Conservation (phyloP, 371 early-diverging fungal genomes). For the Caulochytrium protostelioides region DNA sequence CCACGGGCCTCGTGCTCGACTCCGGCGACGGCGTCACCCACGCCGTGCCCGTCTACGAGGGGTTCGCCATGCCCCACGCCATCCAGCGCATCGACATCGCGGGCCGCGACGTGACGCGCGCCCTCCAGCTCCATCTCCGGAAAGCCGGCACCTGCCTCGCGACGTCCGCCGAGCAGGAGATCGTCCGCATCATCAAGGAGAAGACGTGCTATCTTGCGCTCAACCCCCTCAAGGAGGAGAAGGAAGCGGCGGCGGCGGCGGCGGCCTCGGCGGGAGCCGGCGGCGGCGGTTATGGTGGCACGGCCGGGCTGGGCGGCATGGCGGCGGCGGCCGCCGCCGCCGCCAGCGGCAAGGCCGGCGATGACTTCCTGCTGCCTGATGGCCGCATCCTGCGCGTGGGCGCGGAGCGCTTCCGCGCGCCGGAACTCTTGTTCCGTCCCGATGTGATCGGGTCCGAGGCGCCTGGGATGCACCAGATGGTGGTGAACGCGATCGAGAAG, state of each 20-base stretch:
- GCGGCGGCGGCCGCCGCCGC: too few species aligned
- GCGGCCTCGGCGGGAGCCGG: not conserved
- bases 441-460: slow-evolving; percentile 72
- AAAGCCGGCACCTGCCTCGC: slow-evolving; percentile 66
- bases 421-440: slow-evolving; percentile 65
- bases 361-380: slow-evolving; percentile 75
- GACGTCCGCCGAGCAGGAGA: slow-evolving; percentile 81
- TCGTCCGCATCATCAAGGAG: slow-evolving; percentile 85
- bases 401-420: slow-evolving; percentile 53
- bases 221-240: slow-evolving; percentile 70
- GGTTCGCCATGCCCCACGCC: slow-evolving; percentile 84
- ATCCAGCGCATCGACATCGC: slow-evolving; percentile 77
- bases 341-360: slow-evolving; percentile 20
- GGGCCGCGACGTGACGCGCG: slow-evolving; percentile 77
- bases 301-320: slow-evolving; percentile 3
- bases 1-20: slow-evolving; percentile 85
- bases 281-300: slow-evolving; percentile 4
- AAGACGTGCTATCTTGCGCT: slow-evolving; percentile 79
- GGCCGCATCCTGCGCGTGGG: slow-evolving; percentile 57
- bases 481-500: slow-evolving; percentile 67
- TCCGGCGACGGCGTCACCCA: slow-evolving; percentile 88
- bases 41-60: slow-evolving; percentile 84
- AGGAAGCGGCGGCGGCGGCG: slow-evolving; percentile 38
- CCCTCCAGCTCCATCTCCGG: slow-evolving; percentile 61
- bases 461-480: slow-evolving; percentile 69